Base-by-base conservation (phyloP, 1,284 basidiomycete genomes). In the Ceraceosorus guamensis region DNA sequence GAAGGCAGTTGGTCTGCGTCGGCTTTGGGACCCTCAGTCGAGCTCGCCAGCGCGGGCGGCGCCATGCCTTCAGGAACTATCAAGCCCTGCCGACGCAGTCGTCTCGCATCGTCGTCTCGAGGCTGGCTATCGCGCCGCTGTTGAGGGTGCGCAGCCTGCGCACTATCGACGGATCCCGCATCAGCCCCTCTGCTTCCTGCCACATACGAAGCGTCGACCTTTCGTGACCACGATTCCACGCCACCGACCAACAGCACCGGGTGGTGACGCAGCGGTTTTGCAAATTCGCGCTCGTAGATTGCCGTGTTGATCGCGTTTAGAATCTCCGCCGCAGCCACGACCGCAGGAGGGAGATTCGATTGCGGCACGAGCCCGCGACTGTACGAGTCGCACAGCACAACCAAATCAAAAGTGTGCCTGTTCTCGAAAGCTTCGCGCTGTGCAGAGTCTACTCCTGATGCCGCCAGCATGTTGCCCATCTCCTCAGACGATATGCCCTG, bases 241-340 rank as follows among this genome's bases (percentile, higher is more conserved):
- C 93, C 93, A 1, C 93, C 93, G 6, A 87, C 80, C 16, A 98
- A 82, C 59, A 96, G 77, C 71, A 90, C 84, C 0, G 93, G 92
- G 62, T 84, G 83, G 46, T 87, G 81, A 68, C 86, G 84, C 41
- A 96, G 78, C 55, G 77, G 56, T 56, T 64, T 65, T 11, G 43
- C 16, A 33, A 66, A 71, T 51, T 69, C 69, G 51, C 60, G 63
- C 50, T 71, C 69, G 50, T 68, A 69, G 55, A 71, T 66, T 30
- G 68, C 68, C 1, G 54, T 43, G 33, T 65, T 56, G 18, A 70
- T 50, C 32, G 64, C 56, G 24, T 64, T 59, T 52, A 68, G 63
- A 11, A 56, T 52, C 1, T 60, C 60, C 35, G 57, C 60, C 6
- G 66, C 66, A 7, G 41, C 46, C 18, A 57, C 24, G 6, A 31